A percentile compares a stretch with the other conserved stretches of the same genome.
phyloP scores from a whole-genome alignment of 208 protist genomes.

The Crithidia acanthocephali region DNA sequence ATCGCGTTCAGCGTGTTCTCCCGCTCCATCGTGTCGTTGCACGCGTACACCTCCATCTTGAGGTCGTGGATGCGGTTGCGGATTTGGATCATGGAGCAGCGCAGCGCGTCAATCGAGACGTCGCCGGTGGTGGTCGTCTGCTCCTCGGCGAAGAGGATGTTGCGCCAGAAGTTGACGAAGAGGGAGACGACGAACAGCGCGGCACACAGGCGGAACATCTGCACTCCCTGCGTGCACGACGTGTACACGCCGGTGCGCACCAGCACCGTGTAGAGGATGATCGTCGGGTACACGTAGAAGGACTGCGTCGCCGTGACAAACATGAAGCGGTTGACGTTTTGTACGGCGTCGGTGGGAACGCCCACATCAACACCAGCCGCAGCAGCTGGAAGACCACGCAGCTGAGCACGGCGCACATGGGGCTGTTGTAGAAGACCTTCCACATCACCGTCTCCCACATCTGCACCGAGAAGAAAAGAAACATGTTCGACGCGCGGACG shows the following conservation, averaged over 20 bases:
- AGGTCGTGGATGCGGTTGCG: constrained; percentile 67
- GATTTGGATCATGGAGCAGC: constrained; percentile 64
- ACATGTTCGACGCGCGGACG: constrained; percentile 46
- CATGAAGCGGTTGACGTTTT: constrained; percentile 71
- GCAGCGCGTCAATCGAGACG: constrained; percentile 60
- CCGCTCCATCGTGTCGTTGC: constrained; percentile 42
- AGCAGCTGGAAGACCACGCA: constrained; percentile 47
- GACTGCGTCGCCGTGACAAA: constrained; percentile 31
- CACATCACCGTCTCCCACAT: constrained; percentile 61
- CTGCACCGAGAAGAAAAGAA: constrained; percentile 40
- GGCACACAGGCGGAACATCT: constrained; percentile 48
- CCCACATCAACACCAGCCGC: constrained; percentile 25
- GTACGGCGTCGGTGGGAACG: constrained; percentile 54
- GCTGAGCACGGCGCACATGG: constrained; percentile 43
- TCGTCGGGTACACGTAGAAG: constrained; percentile 37
- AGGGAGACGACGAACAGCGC: constrained; percentile 32
- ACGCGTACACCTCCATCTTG: constrained; percentile 56
- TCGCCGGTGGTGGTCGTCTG: constrained; percentile 50
- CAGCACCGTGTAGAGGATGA: constrained; percentile 45
- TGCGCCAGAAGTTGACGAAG: constrained; percentile 61
- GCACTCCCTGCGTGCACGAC: constrained; percentile 54
- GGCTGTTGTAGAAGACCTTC: constrained; percentile 76
- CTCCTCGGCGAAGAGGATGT: constrained; percentile 49
- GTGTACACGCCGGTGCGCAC: constrained; percentile 47
- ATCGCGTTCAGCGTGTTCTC: constrained; percentile 77